Evolutionary conservation across 306 rosid genomes (phyloP), one percentile per base, ranked within the genome.

Genomic region (Canavalia ensiformis): DNA sequence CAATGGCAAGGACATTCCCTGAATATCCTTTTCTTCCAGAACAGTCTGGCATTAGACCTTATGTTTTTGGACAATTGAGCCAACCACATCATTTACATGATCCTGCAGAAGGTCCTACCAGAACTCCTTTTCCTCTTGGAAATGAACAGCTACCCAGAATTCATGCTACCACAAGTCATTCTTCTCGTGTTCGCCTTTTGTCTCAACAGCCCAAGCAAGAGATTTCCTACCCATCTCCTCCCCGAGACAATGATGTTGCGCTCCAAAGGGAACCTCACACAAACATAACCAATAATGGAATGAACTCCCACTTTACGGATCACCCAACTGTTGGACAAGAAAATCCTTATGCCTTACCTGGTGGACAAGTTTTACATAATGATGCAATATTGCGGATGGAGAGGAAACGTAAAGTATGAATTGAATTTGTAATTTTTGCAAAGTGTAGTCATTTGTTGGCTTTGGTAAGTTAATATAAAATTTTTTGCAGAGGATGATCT

Each of bases 11-110:
- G 85, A 82, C 86, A 66, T 83, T 90, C 64, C 94, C 86, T 39
- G 97, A 96, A 70, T 92, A 90, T 84, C 78, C 91, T 37, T 96
- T 89, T 88, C 89, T 90, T 84, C 97, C 89, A 46, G 95, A 84
- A 71, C 89, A 82, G 68, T 8, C 97, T 56, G 75, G 77, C 86
- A 52, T 84, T 82, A 87, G 91, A 77, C 68, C 90, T 75, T 94
- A 95, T 79, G 83, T 83, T 6, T 93, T 88, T 82, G 97, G 96
- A 74, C 93, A 89, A 71, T 82, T 85, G 74, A 63, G 86, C 68
- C 97, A 84, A 75, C 81, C 95, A 18, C 25, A 18, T 74, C 99
- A 89, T 82, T 84, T 83, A 81, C 92, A 86, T 56, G 91, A 88
- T 84, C 78, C 94, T 60, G 79, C 85, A 54, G 99, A 93, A 81